Conservation (phyloP, 129 eudicot species). For the Silybum marianum region DNA sequence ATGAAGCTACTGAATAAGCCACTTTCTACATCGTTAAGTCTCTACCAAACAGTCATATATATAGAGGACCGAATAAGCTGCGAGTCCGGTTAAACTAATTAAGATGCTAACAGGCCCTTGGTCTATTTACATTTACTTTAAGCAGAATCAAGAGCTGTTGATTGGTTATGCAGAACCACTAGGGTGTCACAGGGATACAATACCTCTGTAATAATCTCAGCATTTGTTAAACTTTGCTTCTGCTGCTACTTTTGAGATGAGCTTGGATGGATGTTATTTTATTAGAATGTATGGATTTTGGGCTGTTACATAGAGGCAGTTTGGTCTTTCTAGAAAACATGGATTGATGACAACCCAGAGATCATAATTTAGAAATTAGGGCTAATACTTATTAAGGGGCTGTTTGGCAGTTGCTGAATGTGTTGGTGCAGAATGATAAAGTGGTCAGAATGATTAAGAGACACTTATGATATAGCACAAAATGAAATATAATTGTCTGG, state of each 20-base stretch:
- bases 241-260: background rate
- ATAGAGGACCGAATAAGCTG: too few species aligned
- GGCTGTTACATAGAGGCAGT: background rate
- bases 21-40: too few species aligned
- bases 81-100: too few species aligned
- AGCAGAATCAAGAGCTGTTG: slow-evolving; percentile 5
- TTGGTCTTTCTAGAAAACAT: background rate
- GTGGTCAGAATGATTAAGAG: too few species aligned
- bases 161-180: background rate
- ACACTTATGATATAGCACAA: too few species aligned
- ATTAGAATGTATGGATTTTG: background rate
- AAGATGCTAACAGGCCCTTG: background rate
- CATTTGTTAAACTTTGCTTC: background rate
- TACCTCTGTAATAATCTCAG: background rate
- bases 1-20: too few species aligned
- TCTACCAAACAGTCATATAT: too few species aligned
- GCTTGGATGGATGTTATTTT: background rate
- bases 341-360: background rate
- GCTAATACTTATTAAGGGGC: background rate
- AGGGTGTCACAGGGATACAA: background rate
- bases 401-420: too few species aligned
- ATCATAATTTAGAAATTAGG: background rate
- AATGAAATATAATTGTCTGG: too few species aligned
- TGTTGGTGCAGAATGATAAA: too few species aligned
- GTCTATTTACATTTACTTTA: background rate